Conservation (phyloP, 2,329 filamentous ascomycete genomes). For the Biscogniauxia sp. region DNA sequence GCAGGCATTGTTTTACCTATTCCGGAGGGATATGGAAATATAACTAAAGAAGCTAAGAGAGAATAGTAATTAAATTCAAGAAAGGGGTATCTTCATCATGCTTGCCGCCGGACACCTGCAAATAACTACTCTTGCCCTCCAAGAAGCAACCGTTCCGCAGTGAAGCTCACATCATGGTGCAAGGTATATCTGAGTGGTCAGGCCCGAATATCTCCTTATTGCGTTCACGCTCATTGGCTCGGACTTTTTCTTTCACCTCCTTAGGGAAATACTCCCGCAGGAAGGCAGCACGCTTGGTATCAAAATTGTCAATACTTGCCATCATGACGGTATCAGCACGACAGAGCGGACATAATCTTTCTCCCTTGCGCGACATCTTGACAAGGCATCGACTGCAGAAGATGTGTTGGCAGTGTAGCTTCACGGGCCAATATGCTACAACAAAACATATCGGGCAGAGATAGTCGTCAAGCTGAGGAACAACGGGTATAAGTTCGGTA, state of each 20-base stretch:
- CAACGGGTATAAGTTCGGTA: slow-evolving; percentile 66
- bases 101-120: not conserved
- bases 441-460: slow-evolving; percentile 76
- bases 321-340: slow-evolving; percentile 67
- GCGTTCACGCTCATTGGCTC: slow-evolving; percentile 72
- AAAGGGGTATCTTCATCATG: not conserved
- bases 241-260: slow-evolving; percentile 65
- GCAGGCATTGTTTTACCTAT: not conserved
- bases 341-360: slow-evolving; percentile 73
- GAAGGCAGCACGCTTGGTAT: slow-evolving; percentile 65
- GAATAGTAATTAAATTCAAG: not conserved
- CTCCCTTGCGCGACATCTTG: slow-evolving; percentile 69
- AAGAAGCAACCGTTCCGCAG: not conserved
- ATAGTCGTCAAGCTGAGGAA: slow-evolving; percentile 84
- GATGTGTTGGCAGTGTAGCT: slow-evolving; percentile 69
- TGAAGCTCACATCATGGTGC: slow-evolving; percentile 54
- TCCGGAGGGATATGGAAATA: not conserved
- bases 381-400: slow-evolving; percentile 85
- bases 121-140: not conserved
- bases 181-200: slow-evolving; percentile 58
- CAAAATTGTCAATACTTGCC: slow-evolving; percentile 70
- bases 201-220: slow-evolving; percentile 71
- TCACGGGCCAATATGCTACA: slow-evolving; percentile 79
- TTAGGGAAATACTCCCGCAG: slow-evolving; percentile 73
- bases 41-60: too few species aligned